Conservation (phyloP, 805 yeast genomes). For the Cyberlindnera maclurae region DNA sequence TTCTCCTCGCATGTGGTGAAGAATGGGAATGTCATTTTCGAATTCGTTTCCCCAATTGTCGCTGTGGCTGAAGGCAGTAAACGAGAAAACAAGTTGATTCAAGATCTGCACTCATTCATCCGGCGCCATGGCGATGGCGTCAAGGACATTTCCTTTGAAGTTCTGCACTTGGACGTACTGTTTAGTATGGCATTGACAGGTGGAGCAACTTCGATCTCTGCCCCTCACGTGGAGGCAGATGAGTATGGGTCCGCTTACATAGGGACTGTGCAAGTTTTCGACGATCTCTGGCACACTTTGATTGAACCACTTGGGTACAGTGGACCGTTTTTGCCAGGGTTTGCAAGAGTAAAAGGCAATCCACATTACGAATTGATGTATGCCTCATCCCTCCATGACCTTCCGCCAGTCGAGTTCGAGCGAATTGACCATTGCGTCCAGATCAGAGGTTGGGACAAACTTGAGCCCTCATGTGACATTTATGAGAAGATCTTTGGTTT, state of each 20-base stretch:
- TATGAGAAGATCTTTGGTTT: slow-evolving; percentile 65
- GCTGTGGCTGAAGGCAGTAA: slow-evolving; percentile 13
- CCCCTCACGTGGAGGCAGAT: slow-evolving; percentile 31
- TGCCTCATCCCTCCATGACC: slow-evolving; percentile 3
- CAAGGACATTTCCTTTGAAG: slow-evolving; percentile 68
- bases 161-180: slow-evolving; percentile 39
- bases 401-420: slow-evolving; percentile 34
- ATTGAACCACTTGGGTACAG: slow-evolving; percentile 34
- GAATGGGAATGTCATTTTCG: slow-evolving; percentile 48
- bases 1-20: slow-evolving; percentile 53
- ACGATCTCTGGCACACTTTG: slow-evolving; percentile 67
- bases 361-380: background rate
- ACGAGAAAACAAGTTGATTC: slow-evolving; percentile 15
- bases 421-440: slow-evolving; percentile 77
- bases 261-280: slow-evolving; percentile 48
- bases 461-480: slow-evolving; percentile 49
- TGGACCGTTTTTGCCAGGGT: slow-evolving; percentile 50
- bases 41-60: slow-evolving; percentile 34
- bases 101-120: slow-evolving; percentile 40
- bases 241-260: slow-evolving; percentile 40
- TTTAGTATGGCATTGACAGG: slow-evolving; percentile 39
- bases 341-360: slow-evolving; percentile 8
- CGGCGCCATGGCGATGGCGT: slow-evolving; percentile 70
- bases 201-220: slow-evolving; percentile 42
- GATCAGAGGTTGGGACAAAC: slow-evolving; percentile 63